A percentile compares a stretch with the other conserved stretches of the same genome.
These are phyloP conservation scores for Arthroderma sp. DNA, from an alignment of 2,329 filamentous ascomycete species.

Conservation along the genomic window DNA sequence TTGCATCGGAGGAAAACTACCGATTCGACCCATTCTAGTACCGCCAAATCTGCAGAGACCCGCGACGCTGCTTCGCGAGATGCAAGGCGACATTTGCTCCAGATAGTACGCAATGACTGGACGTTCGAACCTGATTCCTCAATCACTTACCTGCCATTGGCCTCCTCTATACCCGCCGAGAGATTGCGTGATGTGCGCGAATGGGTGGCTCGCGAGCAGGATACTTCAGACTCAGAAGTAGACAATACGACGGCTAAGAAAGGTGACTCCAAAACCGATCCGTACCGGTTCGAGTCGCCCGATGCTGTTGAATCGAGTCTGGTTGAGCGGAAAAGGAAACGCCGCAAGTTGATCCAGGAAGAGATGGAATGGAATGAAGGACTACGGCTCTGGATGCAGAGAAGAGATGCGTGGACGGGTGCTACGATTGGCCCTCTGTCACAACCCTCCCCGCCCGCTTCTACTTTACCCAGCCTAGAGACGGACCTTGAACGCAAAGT, in stretches of 20 bases:
- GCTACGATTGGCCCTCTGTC: constrained; percentile 32
- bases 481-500: neutral
- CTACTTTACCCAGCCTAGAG: neutral
- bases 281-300: constrained; percentile 28
- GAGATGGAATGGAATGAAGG: constrained; percentile 71
- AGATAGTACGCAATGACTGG: constrained; percentile 32
- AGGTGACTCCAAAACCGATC: constrained; percentile 10
- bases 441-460: neutral
- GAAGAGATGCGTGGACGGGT: constrained; percentile 75
- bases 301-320: constrained; percentile 28
- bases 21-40: constrained; percentile 5
- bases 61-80: constrained; percentile 29
- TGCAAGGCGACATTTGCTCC: constrained; percentile 28
- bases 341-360: constrained; percentile 45
- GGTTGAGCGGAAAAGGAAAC: constrained; percentile 41
- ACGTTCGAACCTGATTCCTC: constrained; percentile 16
- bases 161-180: neutral
- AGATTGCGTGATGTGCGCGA: constrained; percentile 7
- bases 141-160: neutral
- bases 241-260: neutral
- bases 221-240: constrained; percentile 11
- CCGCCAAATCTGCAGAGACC: constrained; percentile 13
- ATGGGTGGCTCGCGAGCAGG: constrained; percentile 11
- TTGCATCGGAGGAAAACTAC: constrained; percentile 13
- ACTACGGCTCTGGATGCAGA: constrained; percentile 61